Base-by-base conservation (phyloP, 2,329 filamentous ascomycete genomes). In the Colletotrichum australisinense region DNA sequence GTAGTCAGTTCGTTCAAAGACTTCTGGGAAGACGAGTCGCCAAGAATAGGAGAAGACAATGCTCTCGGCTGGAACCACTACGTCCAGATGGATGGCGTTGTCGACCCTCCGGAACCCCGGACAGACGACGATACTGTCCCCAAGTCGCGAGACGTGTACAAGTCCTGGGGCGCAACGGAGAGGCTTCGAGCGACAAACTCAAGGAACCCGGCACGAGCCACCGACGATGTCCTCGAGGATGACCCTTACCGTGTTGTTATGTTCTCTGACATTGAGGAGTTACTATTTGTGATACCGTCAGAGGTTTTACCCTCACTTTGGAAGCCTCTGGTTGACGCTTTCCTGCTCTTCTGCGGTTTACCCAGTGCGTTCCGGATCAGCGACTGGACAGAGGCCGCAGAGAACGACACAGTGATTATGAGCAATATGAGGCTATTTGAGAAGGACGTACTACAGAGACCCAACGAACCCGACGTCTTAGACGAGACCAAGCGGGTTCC, bases 21-120 rank as follows among this genome's bases (percentile, higher is more conserved):
- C 2, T 98, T 97, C 75, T 98, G 97, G 97, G 95, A 98, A 72
- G 94, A 91, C 69, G 96, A 98, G 79, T 87, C 91, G 0, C 86
- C 93, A 0, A 90, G 96, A 6, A 88, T 98, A 67, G 96, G 96
- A 11, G 96, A 98, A 77, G 78, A 83, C 1, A 86, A 85, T 2
- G 92, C 94, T 3, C 86, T 87, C 74, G 95, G 95, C 1, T 98
- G 95, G 95, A 80, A 78, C 2, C 78, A 84, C n/a, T 91, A 87
- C 76, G 81, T 84, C 16, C 78, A 81, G n/a, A 78, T 77, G 19
- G 79, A 72, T 1, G 82, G 78, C 16, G 72, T 80, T 70, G 80
- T 79, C 19, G 86, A 88, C 38, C 78, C 84, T 2, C 85, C 86
- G 1, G 85, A 87, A 53, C 76, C 83, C 7, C 81, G 75, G 53